Evolutionary conservation across 495 filamentous ascomycete species (phyloP), one percentile per base, ranked within the genome.

Genomic region (Penicillium angulare): DNA sequence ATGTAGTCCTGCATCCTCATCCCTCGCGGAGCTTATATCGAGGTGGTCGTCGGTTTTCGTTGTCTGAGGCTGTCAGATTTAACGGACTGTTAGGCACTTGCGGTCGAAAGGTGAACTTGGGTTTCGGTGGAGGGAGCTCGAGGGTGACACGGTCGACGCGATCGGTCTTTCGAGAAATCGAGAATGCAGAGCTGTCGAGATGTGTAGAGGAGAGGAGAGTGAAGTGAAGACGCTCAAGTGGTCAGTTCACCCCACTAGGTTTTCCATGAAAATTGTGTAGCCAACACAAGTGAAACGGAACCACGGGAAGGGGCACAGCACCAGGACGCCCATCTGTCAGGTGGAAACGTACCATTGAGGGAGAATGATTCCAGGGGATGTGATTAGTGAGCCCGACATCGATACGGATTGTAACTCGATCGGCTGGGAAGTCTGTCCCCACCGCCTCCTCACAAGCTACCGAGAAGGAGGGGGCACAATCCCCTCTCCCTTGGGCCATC

Each of bases 1-100:
- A 52, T 42, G 42, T 50, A 52, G 21, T 50, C 18, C 16, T 43
- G 53, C 62, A 65, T 60, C 36, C 46, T 63, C 38, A 2, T 27
- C 27, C 33, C 67, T 63, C 21, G 22, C 29, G n/a, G 8, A 15
- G 6, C 12, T 20, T 15, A 12, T 27, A 27, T 0, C 27, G 27
- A n/a, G n/a, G n/a, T n/a, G n/a, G n/a, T n/a, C n/a, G n/a, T n/a
- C n/a, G n/a, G n/a, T n/a, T n/a, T n/a, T n/a, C n/a, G n/a, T n/a
- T n/a, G n/a, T n/a, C n/a, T n/a, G n/a, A n/a, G n/a, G n/a, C n/a
- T n/a, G n/a, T n/a, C n/a, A n/a, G n/a, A n/a, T n/a, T n/a, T n/a
- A n/a, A n/a, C n/a, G n/a, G n/a, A n/a, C n/a, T n/a, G n/a, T n/a
- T n/a, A n/a, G n/a, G n/a, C n/a, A n/a, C n/a, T n/a, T n/a, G n/a